Percentiles rank a stretch among this genome's conserved stretches.
Evolutionary conservation across 768 basidiomycete genomes (phyloP).

Genomic region (Leccinum subtestaceum): DNA sequence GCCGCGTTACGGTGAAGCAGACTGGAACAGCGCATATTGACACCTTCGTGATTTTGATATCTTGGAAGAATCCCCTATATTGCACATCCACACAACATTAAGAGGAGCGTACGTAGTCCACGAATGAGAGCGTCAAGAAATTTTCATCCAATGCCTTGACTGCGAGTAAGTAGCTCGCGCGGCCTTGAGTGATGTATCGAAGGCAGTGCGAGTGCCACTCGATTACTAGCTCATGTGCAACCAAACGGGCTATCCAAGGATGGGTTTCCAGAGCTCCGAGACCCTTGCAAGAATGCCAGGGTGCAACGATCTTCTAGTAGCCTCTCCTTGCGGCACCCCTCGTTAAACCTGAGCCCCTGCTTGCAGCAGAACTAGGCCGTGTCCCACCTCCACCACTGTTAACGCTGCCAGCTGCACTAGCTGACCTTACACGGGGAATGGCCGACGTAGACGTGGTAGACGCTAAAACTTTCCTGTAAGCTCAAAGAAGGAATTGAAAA

Average conservation of each 20-base stretch:
- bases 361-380: conserved; percentile 23
- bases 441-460: conserved; percentile 13
- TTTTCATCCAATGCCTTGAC: not conserved
- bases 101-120: conserved; percentile 6
- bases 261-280: not conserved
- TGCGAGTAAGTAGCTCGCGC: conserved; percentile 1
- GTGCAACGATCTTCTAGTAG: conserved; percentile 15
- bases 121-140: not conserved
- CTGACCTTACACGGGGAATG: conserved; percentile 23
- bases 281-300: not conserved
- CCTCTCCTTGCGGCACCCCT: conserved; percentile 27
- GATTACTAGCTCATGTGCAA: not conserved
- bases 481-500: not conserved
- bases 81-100: conserved; percentile 4
- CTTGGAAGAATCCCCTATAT: not conserved
- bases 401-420: conserved; percentile 28
- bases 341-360: conserved; percentile 26
- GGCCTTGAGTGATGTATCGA: not conserved
- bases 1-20: not conserved
- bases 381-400: conserved; percentile 15
- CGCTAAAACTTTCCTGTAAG: conserved; percentile 14
- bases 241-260: not conserved
- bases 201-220: not conserved
- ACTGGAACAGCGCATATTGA: no score
- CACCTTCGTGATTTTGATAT: not conserved